Evolutionary conservation across 495 filamentous ascomycete genomes (phyloP), one percentile per base, ranked within the genome.

Genomic region (Lepraria neglecta): DNA sequence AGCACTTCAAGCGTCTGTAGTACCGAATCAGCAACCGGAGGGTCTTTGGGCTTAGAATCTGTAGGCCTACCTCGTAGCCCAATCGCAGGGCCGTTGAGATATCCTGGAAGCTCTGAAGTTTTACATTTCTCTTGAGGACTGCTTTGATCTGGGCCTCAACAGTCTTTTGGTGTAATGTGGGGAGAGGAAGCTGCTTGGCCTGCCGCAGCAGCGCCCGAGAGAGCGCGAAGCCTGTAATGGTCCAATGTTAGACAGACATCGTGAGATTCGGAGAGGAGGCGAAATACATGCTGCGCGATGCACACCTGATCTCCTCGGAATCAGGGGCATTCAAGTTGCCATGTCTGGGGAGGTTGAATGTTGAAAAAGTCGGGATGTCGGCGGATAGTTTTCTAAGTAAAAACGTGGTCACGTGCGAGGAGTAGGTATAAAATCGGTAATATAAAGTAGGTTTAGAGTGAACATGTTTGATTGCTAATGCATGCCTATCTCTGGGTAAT

Each of bases 201-300:
- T 82, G 81, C 63, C 79, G 82, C 40, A 91, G 75, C 65, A 94
- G 82, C 35, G 86, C 82, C 65, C 85, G 79, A 71, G 86, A 91
- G 56, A 94, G 84, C 40, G 87, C 82, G 67, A 88, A 76, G 69
- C 86, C 87, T 91, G 64, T n/a, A 27, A 28, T 11, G 14, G 10
- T 44, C 58, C 6, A 44, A 61, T 58, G 62, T 64, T 64, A 65
- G 64, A 40, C 21, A 44, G 5, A 38, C 21, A 31, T 44, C 58
- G 40, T 47, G 28, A 19, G 24, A 52, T 17, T 38, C 30, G 51
- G 43, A 3, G 1, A 19, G 24, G 7, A n/a, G 28, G 19, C 19
- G 6, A 64, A 81, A 71, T 72, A 89, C 86, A 88, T 73, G 86
- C 85, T 78, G 73, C 74, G 38, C 85, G 80, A 74, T 89, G 86